Percentiles rank a stretch among this genome's conserved stretches.
phyloP scores from a whole-genome alignment of 1,139 yeast species.

The Zygosaccharomyces sapae region DNA sequence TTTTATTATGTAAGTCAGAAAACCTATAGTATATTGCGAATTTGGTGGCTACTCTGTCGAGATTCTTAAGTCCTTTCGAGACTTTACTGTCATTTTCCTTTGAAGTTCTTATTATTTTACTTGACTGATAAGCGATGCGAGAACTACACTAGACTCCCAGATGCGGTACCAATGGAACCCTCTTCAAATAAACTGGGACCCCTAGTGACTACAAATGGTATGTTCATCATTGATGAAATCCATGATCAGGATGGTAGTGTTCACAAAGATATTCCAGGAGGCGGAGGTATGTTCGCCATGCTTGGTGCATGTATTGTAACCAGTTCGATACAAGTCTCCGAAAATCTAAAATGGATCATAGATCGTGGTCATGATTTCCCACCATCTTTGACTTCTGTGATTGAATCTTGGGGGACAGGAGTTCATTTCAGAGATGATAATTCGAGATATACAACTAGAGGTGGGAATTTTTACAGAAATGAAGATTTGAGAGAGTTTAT shows the following conservation, averaged over 20 bases:
- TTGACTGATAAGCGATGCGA: background rate
- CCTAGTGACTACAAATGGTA: constrained; percentile 64
- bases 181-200: background rate
- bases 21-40: too few relatives aligned
- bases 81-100: too few relatives aligned
- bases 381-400: constrained; percentile 39
- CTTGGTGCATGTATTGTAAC: constrained; percentile 65
- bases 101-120: too few relatives aligned
- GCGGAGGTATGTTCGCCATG: constrained; percentile 83
- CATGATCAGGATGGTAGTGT: constrained; percentile 43
- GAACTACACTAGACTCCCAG: background rate
- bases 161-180: background rate
- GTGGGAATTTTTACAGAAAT: constrained; percentile 68
- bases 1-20: too few relatives aligned
- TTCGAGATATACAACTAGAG: constrained; percentile 66
- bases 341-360: constrained; percentile 58
- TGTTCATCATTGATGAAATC: constrained; percentile 91
- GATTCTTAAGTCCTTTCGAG: too few relatives aligned
- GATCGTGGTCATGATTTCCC: constrained; percentile 85
- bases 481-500: constrained; percentile 55
- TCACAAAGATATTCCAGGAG: constrained; percentile 66
- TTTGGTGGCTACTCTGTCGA: too few relatives aligned
- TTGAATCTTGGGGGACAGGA: constrained; percentile 62
- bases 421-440: constrained; percentile 50
- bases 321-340: constrained; percentile 36